Base-by-base conservation (phyloP, 2,329 filamentous ascomycete species). In the Sphaerulina vaccinii region DNA sequence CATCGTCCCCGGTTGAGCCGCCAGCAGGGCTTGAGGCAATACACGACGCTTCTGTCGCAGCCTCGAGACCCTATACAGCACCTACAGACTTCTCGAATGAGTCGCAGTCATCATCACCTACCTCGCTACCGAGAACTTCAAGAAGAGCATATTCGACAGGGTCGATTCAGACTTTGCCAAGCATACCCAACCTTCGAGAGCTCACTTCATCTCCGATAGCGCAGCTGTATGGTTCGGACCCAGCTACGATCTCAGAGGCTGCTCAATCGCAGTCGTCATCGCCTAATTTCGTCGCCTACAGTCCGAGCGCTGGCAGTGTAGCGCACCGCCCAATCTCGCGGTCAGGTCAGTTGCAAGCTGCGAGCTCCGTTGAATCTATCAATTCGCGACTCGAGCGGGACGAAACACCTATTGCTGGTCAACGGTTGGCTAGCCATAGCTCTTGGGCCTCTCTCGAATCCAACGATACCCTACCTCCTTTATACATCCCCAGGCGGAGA, bases 401-500 rank as follows among this genome's bases (percentile, higher is more conserved):
- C 49, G 41, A 58, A 4, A 40, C 57, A 8, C 59, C 60, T 5
- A 47, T 52, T 13, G 59, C 55, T 18, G 58, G 52, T 19, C 58
- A 50, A 27, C 60, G 56, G 40, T 44, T 62, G 27, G 55, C 60
- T 8, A 55, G 44, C 10, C 59, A 49, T 52, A 57, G 49, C 46
- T 66, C 65, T 18, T 61, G 55, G 45, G 56, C 56, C 15, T 65
- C 62, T 33, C 58, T 49, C 42, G 51, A 47, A 4, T 61, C 62
- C 8, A 51, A 55, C 40, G 65, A 65, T 36, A 63, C 64, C 10
- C 56, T 68, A 8, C 63, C 67, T 24, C 61, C 66, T n/a, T 51
- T 70, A n/a, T 55, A 62, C 18, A 59, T 70, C 15, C 62, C 67
- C 5, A 64, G 61, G 49, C 68, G 65, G 51, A 59, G 66, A 53